phyloP scores from a whole-genome alignment of 1,284 basidiomycete genomes.

The Coniferiporia sulphurascens region DNA sequence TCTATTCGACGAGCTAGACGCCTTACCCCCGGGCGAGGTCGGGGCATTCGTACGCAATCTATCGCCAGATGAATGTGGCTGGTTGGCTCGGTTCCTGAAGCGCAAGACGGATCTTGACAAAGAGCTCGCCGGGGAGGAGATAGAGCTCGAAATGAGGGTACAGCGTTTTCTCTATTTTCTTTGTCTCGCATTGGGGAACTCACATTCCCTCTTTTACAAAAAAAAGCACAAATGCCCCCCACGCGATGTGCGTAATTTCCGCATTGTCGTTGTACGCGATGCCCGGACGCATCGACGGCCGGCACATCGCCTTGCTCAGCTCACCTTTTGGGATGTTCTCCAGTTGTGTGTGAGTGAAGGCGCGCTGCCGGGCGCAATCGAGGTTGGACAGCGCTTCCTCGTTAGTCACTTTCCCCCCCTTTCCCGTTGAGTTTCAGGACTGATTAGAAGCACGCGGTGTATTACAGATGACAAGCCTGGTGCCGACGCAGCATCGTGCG shows the following conservation, averaged over 20 bases:
- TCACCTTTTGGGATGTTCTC: conserved; percentile 83
- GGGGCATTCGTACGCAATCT: conserved; percentile 31
- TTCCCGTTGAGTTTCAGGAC: background rate
- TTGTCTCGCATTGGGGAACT: conserved; percentile 8
- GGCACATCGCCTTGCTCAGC: conserved; percentile 57
- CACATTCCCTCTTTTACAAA: background rate
- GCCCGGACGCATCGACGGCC: conserved; percentile 48
- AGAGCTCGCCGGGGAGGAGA: conserved; percentile 48
- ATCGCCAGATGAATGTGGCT: conserved; percentile 47
- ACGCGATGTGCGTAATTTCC: conserved; percentile 76
- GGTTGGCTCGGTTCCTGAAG: conserved; percentile 55
- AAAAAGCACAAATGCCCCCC: conserved; percentile 66
- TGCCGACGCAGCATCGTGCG: conserved; percentile 53
- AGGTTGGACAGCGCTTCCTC: conserved; percentile 65
- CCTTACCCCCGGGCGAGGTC: conserved; percentile 32
- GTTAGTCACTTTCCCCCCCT: conserved; percentile 35
- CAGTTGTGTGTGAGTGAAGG: conserved; percentile 48
- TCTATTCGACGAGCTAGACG: conserved; percentile 62
- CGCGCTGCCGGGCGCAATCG: conserved; percentile 48
- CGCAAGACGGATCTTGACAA: conserved; percentile 48
- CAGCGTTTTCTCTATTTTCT: conserved; percentile 16
- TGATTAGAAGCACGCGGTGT: background rate
- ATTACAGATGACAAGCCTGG: conserved; percentile 55
- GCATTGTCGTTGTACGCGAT: conserved; percentile 75
- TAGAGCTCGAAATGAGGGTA: conserved; percentile 70